Percentiles rank a stretch among this genome's conserved stretches.
phyloP scores from a whole-genome alignment of 305 asterid genomes.

The Fraxinus ornus region DNA sequence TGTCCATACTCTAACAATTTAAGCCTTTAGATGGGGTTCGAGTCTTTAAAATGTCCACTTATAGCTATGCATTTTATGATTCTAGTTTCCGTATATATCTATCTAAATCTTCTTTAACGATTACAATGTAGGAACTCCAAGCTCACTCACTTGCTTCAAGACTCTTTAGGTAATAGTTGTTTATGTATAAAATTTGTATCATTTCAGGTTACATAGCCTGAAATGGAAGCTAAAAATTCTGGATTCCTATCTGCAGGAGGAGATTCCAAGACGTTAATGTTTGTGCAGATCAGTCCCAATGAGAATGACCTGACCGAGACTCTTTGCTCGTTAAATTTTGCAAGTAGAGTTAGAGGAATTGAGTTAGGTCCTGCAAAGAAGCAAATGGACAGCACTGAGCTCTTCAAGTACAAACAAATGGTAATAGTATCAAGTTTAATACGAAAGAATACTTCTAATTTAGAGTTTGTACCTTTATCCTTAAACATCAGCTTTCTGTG shows the following conservation, averaged over 20 bases:
- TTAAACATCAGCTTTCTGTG: neutral
- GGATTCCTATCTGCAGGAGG: constrained; percentile 58
- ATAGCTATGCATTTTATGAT: neutral
- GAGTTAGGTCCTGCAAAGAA: constrained; percentile 97
- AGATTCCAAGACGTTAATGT: constrained; percentile 93
- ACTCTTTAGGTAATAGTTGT: constrained; percentile 69
- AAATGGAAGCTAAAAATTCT: neutral
- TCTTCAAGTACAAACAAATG: constrained; percentile 79
- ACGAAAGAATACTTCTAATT: neutral
- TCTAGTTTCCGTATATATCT: neutral
- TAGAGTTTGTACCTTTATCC: neutral
- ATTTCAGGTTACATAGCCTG: neutral
- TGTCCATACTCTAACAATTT: neutral
- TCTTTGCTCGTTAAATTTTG: constrained; percentile 91
- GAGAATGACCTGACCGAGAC: constrained; percentile 88
- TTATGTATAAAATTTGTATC: neutral
- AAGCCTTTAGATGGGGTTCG: neutral
- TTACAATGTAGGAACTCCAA: constrained; percentile 76
- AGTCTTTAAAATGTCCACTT: neutral
- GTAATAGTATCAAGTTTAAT: constrained; percentile 29
- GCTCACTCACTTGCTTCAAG: constrained; percentile 99
- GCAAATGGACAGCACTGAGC: constrained; percentile 81
- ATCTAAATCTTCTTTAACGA: constrained; percentile 13
- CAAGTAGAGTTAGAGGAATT: constrained; percentile 91
- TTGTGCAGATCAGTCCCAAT: constrained; percentile 95